These are phyloP conservation scores for Backusella tuberculispora DNA, from an alignment of 192 early-diverging fungal species.

Conservation along the genomic window DNA sequence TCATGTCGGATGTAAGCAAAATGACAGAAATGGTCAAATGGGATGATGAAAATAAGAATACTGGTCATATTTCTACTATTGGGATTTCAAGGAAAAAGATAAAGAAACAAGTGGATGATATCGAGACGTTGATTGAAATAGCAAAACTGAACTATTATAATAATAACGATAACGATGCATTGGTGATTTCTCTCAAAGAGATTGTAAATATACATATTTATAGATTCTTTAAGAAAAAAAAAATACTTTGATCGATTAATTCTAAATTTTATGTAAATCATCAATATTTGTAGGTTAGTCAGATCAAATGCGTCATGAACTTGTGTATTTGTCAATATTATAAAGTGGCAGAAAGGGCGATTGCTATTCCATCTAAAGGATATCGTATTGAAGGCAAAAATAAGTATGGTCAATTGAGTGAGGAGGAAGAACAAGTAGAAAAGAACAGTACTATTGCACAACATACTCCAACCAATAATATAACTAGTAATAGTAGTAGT, in stretches of 20 bases:
- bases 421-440: not conserved
- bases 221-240: not conserved
- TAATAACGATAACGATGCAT: not conserved
- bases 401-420: conserved; percentile 17
- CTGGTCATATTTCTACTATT: not conserved
- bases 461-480: not conserved
- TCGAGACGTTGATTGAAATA: not conserved
- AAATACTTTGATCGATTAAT: not conserved
- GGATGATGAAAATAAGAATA: conserved; percentile 2
- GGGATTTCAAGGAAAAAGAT: not conserved
- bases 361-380: conserved; percentile 46
- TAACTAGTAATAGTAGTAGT: no score
- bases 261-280: not conserved
- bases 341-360: conserved; percentile 37
- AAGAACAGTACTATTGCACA: not conserved
- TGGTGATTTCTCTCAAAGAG: conserved; percentile 15
- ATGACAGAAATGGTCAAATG: conserved; percentile 44
- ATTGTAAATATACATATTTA: conserved; percentile 19
- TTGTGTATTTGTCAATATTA: conserved; percentile 41
- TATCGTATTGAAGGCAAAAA: conserved; percentile 45
- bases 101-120: conserved; percentile 2
- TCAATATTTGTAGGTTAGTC: not conserved
- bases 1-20: conserved; percentile 30
- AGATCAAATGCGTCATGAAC: conserved; percentile 37
- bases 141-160: not conserved